Evolutionary conservation across 2,329 filamentous ascomycete genomes (phyloP).

Genomic region (Aspergillus sp.): DNA sequence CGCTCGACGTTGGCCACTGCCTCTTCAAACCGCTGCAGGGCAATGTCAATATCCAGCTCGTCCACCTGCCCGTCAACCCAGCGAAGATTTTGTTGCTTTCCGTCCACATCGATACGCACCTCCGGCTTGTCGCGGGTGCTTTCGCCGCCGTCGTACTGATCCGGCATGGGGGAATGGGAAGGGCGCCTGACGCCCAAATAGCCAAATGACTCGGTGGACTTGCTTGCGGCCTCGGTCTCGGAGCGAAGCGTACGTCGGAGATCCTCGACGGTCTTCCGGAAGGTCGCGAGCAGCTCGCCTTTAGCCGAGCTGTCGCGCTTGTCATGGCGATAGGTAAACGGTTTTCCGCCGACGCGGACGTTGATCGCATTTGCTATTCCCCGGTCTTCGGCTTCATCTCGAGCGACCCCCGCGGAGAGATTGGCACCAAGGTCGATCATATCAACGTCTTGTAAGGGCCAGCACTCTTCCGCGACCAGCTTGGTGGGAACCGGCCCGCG

Average conservation of each 20-base stretch:
- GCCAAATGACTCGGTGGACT: conserved; percentile 79
- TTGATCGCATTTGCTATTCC: conserved; percentile 81
- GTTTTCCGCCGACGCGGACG: conserved; percentile 84
- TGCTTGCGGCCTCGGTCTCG: conserved; percentile 84
- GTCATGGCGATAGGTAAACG: conserved; percentile 91
- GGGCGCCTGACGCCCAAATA: conserved; percentile 81
- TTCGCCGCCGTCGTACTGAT: conserved; percentile 75
- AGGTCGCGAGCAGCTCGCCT: conserved; percentile 77
- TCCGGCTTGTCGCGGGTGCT: conserved; percentile 70
- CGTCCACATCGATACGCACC: conserved; percentile 92
- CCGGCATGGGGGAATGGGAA: conserved; percentile 70
- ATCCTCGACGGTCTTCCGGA: conserved; percentile 90
- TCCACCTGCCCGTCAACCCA: conserved; percentile 97
- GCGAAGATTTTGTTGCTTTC: conserved; percentile 91
- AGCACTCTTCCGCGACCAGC: conserved; percentile 90
- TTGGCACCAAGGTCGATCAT: conserved; percentile 77
- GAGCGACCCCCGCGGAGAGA: conserved; percentile 38
- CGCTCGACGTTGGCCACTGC: conserved; percentile 84
- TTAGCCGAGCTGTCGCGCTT: conserved; percentile 79
- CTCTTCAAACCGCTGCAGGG: conserved; percentile 82
- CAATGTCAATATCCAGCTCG: conserved; percentile 93
- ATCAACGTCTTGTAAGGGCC: conserved; percentile 89
- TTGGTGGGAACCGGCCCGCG: conserved; percentile 61
- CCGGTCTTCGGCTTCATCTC: conserved; percentile 55
- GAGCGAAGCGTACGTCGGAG: conserved; percentile 81